Base-by-base conservation (phyloP, 2,329 filamentous ascomycete species). In the Penicillium sp. region DNA sequence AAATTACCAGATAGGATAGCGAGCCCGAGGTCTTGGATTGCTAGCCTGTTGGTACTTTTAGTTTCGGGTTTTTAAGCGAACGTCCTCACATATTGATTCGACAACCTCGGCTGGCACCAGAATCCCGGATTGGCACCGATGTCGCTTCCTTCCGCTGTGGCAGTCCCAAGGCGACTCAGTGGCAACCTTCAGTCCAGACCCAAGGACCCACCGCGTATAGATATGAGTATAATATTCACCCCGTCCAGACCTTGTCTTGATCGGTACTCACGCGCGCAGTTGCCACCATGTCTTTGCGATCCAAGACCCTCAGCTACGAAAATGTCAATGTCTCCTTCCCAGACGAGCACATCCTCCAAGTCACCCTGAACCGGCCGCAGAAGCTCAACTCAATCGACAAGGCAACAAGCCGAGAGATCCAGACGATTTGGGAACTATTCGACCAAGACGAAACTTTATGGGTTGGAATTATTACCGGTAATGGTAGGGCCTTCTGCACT, bases 401-500 rank as follows among this genome's bases (percentile, higher is more conserved):
- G 17, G 60, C 69, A 8, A 74, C 68, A 9, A 75, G 75, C 26
- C 68, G 65, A 37, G 70, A 78, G 40, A 75, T 80, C 43, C 68
- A 77, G 50, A 55, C 62, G 2, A 64, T 82, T 5, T 86, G 79
- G 76, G 65, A 72, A 13, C 87, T 84, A 80, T 87, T 82, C 67
- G 86, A 89, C 63, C 66, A 64, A n/a, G 80, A 88, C 67, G 80
- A 84, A 1, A 69, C 70, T 1, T 77, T 89, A 40, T 80, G 82
- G 39, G 84, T 83, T 63, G 85, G 83, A 39, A 77, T 89, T 2
- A 65, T 89, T 39, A 88, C 85, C 0, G 86, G 86, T 17, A 71
- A 74, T 0, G 85, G 84, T 0, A 75, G 84, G 30, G 84, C 85
- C 0, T 89, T 89, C 63, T 89, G 84, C 67, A 84, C 85, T 0